Evolutionary conservation across 768 basidiomycete genomes (phyloP).

Genomic region (Collybia mongolica): DNA sequence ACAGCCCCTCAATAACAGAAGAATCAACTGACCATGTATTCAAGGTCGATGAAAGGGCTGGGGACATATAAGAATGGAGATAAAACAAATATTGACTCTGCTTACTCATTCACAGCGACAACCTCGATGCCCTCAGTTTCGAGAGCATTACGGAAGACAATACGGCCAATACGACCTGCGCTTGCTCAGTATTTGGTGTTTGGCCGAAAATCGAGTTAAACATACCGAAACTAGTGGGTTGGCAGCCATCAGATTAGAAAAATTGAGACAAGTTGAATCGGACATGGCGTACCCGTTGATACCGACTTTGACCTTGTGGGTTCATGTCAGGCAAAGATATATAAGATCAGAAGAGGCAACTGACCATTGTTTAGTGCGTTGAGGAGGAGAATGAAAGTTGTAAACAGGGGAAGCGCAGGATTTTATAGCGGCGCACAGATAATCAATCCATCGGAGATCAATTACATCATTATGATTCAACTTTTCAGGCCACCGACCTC

Average conservation of each 20-base stretch:
- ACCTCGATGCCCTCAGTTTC: conserved; percentile 74
- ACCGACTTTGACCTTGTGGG: conserved; percentile 77
- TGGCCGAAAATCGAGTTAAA: conserved; percentile 1
- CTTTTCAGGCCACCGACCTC: too few species aligned
- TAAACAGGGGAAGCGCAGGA: conserved; percentile 10
- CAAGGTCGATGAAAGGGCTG: conserved; percentile 95
- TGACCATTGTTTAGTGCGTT: conserved; percentile 19
- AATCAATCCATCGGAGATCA: conserved; percentile 25
- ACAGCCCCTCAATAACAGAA: background rate
- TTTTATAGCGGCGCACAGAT: conserved; percentile 18
- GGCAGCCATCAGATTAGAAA: conserved; percentile 10
- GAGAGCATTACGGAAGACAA: conserved; percentile 94
- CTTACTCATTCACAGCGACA: conserved; percentile 93
- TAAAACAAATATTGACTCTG: background rate
- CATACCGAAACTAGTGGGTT: conserved; percentile 70
- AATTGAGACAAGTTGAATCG: conserved; percentile 9
- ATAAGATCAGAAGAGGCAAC: conserved; percentile 2
- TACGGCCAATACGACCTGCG: conserved; percentile 97
- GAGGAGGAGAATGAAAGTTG: conserved; percentile 11
- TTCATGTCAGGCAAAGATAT: background rate
- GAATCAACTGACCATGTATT: conserved; percentile 79
- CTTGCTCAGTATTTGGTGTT: conserved; percentile 7
- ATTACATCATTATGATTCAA: conserved; percentile 9
- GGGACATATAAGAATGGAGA: background rate
- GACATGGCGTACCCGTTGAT: conserved; percentile 82